Evolutionary conservation across 441 rosid genomes (phyloP).

Genomic region (Hura crepitans): DNA sequence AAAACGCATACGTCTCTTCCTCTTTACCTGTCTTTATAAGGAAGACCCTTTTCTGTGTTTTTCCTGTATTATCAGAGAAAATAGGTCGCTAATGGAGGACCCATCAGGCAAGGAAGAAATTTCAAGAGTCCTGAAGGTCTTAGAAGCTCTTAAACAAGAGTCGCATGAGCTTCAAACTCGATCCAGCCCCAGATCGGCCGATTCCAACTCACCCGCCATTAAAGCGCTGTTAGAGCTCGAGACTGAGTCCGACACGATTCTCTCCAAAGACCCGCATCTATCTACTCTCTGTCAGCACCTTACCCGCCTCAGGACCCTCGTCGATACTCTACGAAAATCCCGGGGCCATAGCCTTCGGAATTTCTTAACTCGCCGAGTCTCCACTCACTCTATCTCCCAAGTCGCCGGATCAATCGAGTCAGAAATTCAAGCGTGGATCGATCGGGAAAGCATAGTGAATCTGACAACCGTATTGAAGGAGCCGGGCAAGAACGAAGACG

Average conservation of each 20-base stretch:
- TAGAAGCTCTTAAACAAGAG: conserved; percentile 62
- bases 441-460: conserved; percentile 50
- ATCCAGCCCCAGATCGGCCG: conserved; percentile 28
- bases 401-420: conserved; percentile 41
- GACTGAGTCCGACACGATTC: conserved; percentile 44
- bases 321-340: conserved; percentile 32
- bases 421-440: conserved; percentile 71
- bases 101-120: conserved; percentile 21
- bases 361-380: conserved; percentile 27
- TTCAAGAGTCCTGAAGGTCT: conserved; percentile 37
- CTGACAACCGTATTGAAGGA: conserved; percentile 32
- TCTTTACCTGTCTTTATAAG: too few species aligned
- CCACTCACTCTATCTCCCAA: conserved; percentile 40
- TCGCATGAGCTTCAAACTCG: conserved; percentile 48
- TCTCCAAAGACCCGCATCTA: conserved; percentile 47
- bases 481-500: conserved; percentile 19
- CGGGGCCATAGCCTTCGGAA: conserved; percentile 24
- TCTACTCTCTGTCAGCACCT: conserved; percentile 43
- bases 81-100: conserved; percentile 30
- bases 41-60: background rate
- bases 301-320: conserved; percentile 36
- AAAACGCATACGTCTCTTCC: background rate
- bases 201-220: conserved; percentile 42
- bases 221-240: conserved; percentile 56
- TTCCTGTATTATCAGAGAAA: background rate